Conservation (phyloP, 2,329 filamentous ascomycete genomes). For the Microsporum ferrugineum region DNA sequence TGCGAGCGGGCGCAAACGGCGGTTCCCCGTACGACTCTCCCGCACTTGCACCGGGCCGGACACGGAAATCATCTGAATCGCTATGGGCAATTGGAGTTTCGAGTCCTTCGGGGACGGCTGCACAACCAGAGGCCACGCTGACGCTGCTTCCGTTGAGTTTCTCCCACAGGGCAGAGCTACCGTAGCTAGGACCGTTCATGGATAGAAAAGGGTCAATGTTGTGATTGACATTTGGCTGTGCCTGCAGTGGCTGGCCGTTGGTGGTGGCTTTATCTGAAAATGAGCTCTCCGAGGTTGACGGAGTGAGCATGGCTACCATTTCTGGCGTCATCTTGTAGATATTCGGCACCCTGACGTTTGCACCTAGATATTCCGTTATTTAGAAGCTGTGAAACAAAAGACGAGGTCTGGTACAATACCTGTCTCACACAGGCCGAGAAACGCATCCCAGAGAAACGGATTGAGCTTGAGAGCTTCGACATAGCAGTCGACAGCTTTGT, state of each 20-base stretch:
- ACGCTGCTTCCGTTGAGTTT: conserved; percentile 39
- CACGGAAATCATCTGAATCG: conserved; percentile 31
- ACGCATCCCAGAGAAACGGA: conserved; percentile 97
- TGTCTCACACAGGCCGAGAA: conserved; percentile 73
- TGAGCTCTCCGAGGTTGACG: conserved; percentile 23
- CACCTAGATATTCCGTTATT: conserved; percentile 41
- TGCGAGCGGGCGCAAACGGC: conserved; percentile 35
- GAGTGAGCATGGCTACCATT: conserved; percentile 42
- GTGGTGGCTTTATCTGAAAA: conserved; percentile 24
- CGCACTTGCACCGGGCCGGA: conserved; percentile 22
- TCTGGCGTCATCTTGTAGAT: conserved; percentile 69
- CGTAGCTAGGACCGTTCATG: conserved; percentile 21
- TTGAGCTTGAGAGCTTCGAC: conserved; percentile 82
- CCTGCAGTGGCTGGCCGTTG: conserved; percentile 26
- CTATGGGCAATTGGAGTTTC: conserved; percentile 52
- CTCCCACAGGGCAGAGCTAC: conserved; percentile 38
- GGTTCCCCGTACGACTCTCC: conserved; percentile 30
- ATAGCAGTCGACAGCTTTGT: conserved; percentile 74
- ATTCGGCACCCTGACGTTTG: conserved; percentile 67
- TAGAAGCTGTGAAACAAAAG: not conserved
- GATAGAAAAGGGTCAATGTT: conserved; percentile 36
- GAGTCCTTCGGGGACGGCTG: conserved; percentile 40
- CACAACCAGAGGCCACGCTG: conserved; percentile 28
- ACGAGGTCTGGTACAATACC: conserved; percentile 26
- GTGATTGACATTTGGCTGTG: conserved; percentile 27